phyloP scores from a whole-genome alignment of 1,284 basidiomycete species.

The Ustilago bromivora region DNA sequence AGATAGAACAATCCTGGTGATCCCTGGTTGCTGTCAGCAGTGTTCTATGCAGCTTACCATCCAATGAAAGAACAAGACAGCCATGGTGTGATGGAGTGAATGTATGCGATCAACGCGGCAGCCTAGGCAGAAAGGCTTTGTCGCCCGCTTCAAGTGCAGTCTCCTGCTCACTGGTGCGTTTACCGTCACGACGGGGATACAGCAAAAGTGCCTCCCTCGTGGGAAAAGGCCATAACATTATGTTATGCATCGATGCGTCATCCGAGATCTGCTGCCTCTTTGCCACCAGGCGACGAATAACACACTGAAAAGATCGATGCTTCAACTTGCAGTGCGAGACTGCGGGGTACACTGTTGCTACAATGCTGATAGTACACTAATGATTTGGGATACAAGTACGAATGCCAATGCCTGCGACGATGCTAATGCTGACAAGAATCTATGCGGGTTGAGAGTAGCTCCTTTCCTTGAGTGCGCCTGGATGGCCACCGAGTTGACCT shows the following conservation, averaged over 20 bases:
- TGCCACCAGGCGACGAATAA: not conserved
- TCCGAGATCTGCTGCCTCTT: not conserved
- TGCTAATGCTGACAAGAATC: not conserved
- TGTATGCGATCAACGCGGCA: conserved; percentile 6
- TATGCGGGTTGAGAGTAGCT: conserved; percentile 31
- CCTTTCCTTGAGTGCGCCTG: conserved; percentile 14
- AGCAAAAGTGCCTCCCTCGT: conserved; percentile 3
- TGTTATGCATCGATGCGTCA: conserved; percentile 5
- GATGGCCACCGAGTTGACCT: not conserved
- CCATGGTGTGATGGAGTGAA: not conserved
- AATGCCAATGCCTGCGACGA: not conserved
- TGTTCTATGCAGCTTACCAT: not conserved
- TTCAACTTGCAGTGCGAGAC: not conserved
- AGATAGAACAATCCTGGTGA: not conserved
- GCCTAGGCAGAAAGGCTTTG: not conserved
- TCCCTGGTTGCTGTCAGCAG: not conserved
- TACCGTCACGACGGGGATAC: not conserved
- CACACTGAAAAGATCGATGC: not conserved
- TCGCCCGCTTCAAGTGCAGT: conserved; percentile 1
- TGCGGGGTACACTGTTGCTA: conserved; percentile 16
- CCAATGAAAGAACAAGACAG: not conserved
- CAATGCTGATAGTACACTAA: conserved; percentile 13
- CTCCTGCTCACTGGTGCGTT: not conserved
- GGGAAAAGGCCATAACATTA: not conserved
- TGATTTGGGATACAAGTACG: conserved; percentile 5